phyloP scores from a whole-genome alignment of 108 stramenopile species.

The Bacterosira constricta region DNA sequence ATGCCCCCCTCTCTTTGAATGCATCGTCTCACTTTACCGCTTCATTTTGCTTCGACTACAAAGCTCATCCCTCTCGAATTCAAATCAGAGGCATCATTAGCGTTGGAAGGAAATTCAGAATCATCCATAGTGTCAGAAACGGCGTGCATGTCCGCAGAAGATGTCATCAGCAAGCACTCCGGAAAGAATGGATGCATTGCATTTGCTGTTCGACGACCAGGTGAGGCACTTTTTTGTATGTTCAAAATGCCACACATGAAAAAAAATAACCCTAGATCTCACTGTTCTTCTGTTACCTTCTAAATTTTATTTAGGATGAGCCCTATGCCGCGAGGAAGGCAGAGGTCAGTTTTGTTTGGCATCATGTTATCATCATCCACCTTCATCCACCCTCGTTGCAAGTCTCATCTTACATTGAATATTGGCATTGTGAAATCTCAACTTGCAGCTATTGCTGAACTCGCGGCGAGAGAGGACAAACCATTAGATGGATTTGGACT shows the following conservation, averaged over 20 bases:
- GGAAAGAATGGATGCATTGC: slow-evolving; percentile 49
- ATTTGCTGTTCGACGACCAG: slow-evolving; percentile 70
- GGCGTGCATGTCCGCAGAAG: slow-evolving; percentile 30
- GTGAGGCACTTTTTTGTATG: too few species aligned
- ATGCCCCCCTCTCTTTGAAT: background rate
- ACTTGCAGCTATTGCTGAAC: slow-evolving; percentile 41
- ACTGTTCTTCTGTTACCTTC: background rate
- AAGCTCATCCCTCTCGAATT: slow-evolving; percentile 46
- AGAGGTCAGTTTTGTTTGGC: slow-evolving; percentile 3
- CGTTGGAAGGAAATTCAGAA: slow-evolving; percentile 22
- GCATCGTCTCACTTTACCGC: background rate
- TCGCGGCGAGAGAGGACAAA: slow-evolving; percentile 49
- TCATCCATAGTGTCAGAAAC: slow-evolving; percentile 27
- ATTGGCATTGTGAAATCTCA: background rate
- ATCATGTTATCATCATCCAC: too few species aligned
- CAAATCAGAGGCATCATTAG: slow-evolving; percentile 28
- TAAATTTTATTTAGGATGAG: slow-evolving; percentile 47
- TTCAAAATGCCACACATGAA: too few species aligned
- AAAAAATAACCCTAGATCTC: too few species aligned
- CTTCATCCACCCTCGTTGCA: too few species aligned
- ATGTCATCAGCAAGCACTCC: slow-evolving; percentile 34
- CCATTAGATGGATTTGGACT: slow-evolving; percentile 51
- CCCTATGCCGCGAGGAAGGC: slow-evolving; percentile 72
- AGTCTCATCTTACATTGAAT: too few species aligned
- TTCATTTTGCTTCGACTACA: background rate